Percentiles rank a stretch among this genome's conserved stretches.
phyloP scores from a whole-genome alignment of 78 protist species.

The Goniomonas avonlea region DNA sequence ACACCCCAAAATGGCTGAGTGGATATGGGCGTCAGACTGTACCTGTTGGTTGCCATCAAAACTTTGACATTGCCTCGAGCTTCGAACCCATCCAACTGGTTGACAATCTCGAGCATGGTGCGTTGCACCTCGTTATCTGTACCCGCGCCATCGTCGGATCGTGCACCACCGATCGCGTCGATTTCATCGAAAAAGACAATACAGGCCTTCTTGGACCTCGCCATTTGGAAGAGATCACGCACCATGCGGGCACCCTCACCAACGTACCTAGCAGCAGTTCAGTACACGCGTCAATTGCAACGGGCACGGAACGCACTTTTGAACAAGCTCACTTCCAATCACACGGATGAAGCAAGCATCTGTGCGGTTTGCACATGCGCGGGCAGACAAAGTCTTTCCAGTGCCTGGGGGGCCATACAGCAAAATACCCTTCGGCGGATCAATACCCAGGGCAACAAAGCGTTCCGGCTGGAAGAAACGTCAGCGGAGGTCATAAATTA shows the following conservation, averaged over 20 bases:
- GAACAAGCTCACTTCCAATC: no score
- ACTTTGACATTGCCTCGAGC: conserved; percentile 98
- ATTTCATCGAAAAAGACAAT: conserved; percentile 97
- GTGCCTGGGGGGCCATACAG: conserved; percentile 98
- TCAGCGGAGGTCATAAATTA: neutral
- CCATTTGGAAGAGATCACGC: conserved; percentile 97
- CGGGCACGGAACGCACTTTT: no score
- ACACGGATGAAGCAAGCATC: conserved; percentile 98
- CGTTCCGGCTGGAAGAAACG: conserved; percentile 79
- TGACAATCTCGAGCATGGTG: conserved; percentile 98
- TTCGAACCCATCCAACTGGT: conserved; percentile 98
- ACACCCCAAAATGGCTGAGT: neutral
- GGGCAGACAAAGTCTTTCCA: conserved; percentile 99
- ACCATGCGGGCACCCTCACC: conserved; percentile 99
- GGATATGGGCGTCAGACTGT: neutral
- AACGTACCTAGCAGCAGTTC: conserved; percentile 91
- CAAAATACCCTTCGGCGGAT: conserved; percentile 98
- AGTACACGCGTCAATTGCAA: conserved; percentile 92
- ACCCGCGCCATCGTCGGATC: conserved; percentile 91
- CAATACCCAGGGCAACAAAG: conserved; percentile 95
- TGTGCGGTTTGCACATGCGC: conserved; percentile 99
- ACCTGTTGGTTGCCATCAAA: conserved; percentile 93
- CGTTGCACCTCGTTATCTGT: conserved; percentile 99
- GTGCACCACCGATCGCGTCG: conserved; percentile 97
- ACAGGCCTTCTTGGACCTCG: conserved; percentile 92